Conservation (phyloP, 2,329 filamentous ascomycete species). For the Triangularia verruculosa region DNA sequence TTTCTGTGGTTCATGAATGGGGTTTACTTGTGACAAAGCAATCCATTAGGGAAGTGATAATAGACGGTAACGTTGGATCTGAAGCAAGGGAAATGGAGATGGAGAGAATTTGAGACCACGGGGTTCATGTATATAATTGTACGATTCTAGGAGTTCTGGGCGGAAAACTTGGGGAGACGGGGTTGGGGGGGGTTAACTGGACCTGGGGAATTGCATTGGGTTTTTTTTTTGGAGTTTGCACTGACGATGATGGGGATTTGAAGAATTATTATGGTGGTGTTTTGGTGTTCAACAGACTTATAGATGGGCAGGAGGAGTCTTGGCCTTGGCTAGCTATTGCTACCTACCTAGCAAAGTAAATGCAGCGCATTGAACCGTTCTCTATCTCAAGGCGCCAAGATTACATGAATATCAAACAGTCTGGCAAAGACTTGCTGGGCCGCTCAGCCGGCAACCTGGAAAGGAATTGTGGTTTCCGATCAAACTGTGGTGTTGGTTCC, state of each 20-base stretch:
- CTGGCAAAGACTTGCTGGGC: not conserved
- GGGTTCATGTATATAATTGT: not conserved
- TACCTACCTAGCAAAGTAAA: not conserved
- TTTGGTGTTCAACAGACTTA: not conserved
- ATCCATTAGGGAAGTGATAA: not conserved
- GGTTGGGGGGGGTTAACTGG: not conserved
- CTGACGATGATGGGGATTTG: not conserved
- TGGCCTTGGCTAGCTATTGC: not conserved
- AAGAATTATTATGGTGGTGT: not conserved
- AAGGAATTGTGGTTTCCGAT: not conserved
- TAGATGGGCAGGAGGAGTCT: not conserved
- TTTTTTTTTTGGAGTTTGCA: not conserved
- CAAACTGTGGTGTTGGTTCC: not conserved
- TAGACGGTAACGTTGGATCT: not conserved
- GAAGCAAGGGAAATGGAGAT: not conserved
- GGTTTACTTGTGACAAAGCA: not conserved
- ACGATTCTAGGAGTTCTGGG: not conserved
- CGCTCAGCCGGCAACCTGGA: not conserved
- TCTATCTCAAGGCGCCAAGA: not conserved
- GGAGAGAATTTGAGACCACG: not conserved
- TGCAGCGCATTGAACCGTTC: not conserved
- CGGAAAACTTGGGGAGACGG: not conserved
- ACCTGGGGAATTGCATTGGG: not conserved
- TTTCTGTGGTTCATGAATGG: not conserved
- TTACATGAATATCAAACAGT: not conserved